Evolutionary conservation across 306 rosid genomes (phyloP), one percentile per base, ranked within the genome.

Genomic region (Prosopis cineraria): DNA sequence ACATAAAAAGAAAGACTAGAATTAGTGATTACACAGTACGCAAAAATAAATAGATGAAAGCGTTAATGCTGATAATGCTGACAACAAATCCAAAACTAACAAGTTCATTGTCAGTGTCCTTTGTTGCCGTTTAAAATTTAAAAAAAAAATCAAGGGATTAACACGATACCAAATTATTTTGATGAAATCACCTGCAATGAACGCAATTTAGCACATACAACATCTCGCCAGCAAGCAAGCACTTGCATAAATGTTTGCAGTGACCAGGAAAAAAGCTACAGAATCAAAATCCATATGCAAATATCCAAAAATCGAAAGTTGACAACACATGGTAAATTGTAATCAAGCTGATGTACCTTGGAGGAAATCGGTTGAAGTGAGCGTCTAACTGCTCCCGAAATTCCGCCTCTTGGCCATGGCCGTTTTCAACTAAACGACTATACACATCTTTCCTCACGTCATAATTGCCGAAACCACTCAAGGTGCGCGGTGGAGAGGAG

Each of bases 281-380:
- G 45, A 60, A 79, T 31, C n/a, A 63, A 50, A 62, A 84, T 44
- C 45, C 66, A 59, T 70, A 52, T 16, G 30, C 56, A 34, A 63
- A 30, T 47, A 81, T 34, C 69, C 17, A 11, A 59, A 69, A 72
- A 67, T 59, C 76, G 53, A 47, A 39, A 74, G 53, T 22, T 31
- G 19, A 63, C 1, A 45, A 3, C 34, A 24, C 24, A 69, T 10
- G n/a, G 17, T 31, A 53, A 40, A 20, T 56, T 22, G 39, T 33
- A 41, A 79, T 63, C 40, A 43, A 48, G 68, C 47, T 19, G 56
- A 34, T 25, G 56, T 56, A 95, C 99, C 99, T 96, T 52, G 93
- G 87, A 80, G 99, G 99, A 75, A 96, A 86, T 70, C 98, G 97
- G 80, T 85, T 93, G 89, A 96, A 96, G 90, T 96, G 99, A 83